Percentiles rank a stretch among this genome's conserved stretches.
phyloP scores from a whole-genome alignment of 2,329 filamentous ascomycete species.

The Aspergillus thermomutatus region DNA sequence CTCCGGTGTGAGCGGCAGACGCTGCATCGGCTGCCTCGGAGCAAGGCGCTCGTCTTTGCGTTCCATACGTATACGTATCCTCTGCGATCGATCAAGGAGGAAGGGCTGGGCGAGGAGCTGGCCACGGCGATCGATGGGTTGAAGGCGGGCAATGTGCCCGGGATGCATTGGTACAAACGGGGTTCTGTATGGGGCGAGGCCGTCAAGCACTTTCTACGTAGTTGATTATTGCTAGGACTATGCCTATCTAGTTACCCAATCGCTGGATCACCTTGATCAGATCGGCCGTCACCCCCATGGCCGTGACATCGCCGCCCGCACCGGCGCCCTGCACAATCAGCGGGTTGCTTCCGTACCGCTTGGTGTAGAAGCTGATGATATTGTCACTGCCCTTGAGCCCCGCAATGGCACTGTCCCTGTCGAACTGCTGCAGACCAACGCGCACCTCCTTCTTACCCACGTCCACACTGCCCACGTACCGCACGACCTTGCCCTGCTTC shows the following conservation, averaged over 20 bases:
- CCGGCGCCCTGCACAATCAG: constrained; percentile 93
- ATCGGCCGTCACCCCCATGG: constrained; percentile 96
- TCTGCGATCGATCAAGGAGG: constrained; percentile 53
- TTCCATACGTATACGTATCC: constrained; percentile 63
- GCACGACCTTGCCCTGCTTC: constrained; percentile 83
- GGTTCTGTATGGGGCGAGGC: constrained; percentile 55
- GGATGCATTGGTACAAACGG: constrained; percentile 58
- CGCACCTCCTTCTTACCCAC: constrained; percentile 76
- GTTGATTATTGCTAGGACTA: neutral
- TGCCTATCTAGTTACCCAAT: constrained; percentile 55
- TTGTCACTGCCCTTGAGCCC: constrained; percentile 96
- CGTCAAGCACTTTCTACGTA: constrained; percentile 50
- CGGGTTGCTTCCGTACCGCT: constrained; percentile 86
- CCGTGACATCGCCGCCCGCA: constrained; percentile 91
- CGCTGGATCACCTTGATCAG: constrained; percentile 81
- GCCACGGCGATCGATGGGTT: constrained; percentile 59
- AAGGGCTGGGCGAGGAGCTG: constrained; percentile 53
- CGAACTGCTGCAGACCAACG: constrained; percentile 87
- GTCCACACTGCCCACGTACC: constrained; percentile 93
- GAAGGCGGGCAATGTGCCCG: constrained; percentile 53
- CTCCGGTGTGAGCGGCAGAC: constrained; percentile 61
- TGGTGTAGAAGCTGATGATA: constrained; percentile 98
- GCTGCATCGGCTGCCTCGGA: constrained; percentile 55
- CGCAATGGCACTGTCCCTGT: constrained; percentile 85
- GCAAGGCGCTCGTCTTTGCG: constrained; percentile 55